These are phyloP conservation scores for Blastobotrys raffinosifermentans DNA, from an alignment of 1,139 yeast species.

Conservation along the genomic window DNA sequence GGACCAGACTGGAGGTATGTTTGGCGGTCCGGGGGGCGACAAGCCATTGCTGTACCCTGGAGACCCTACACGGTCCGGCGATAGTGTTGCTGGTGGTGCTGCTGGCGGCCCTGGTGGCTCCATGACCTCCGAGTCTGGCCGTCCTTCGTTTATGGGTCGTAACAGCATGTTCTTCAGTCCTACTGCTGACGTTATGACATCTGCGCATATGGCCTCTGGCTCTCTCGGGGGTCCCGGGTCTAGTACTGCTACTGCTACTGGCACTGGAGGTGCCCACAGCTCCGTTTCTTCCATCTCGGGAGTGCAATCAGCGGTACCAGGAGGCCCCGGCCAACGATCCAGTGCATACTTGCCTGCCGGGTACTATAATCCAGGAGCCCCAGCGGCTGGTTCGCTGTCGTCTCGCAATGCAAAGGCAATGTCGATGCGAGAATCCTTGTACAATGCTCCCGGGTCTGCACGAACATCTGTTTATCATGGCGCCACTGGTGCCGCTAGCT, in stretches of 20 bases:
- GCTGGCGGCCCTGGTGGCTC: conserved; percentile 5
- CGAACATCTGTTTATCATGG: not conserved
- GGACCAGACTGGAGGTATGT: conserved; percentile 3
- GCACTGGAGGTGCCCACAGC: conserved; percentile 11
- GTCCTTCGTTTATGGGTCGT: conserved; percentile 6
- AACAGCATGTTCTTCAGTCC: conserved; percentile 62
- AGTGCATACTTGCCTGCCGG: conserved; percentile 36
- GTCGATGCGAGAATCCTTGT: conserved; percentile 15
- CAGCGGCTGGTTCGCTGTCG: conserved; percentile 20
- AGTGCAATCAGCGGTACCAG: conserved; percentile 9
- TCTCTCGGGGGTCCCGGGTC: conserved; percentile 14
- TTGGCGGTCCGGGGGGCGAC: conserved; percentile 10
- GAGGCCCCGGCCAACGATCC: conserved; percentile 20
- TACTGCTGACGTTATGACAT: conserved; percentile 64
- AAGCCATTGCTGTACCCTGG: conserved; percentile 17
- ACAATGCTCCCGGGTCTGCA: conserved; percentile 4
- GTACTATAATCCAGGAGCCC: conserved; percentile 26
- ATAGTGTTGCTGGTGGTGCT: not conserved
- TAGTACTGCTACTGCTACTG: conserved; percentile 4
- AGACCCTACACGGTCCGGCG: conserved; percentile 14
- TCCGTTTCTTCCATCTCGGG: conserved; percentile 7
- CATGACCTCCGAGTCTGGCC: conserved; percentile 5
- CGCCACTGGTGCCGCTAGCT: conserved; percentile 2
- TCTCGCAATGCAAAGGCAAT: conserved; percentile 20
- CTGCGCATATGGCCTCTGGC: conserved; percentile 20